Base-by-base conservation (phyloP, 2,329 filamentous ascomycete species). In the Zymoseptoria brevis region DNA sequence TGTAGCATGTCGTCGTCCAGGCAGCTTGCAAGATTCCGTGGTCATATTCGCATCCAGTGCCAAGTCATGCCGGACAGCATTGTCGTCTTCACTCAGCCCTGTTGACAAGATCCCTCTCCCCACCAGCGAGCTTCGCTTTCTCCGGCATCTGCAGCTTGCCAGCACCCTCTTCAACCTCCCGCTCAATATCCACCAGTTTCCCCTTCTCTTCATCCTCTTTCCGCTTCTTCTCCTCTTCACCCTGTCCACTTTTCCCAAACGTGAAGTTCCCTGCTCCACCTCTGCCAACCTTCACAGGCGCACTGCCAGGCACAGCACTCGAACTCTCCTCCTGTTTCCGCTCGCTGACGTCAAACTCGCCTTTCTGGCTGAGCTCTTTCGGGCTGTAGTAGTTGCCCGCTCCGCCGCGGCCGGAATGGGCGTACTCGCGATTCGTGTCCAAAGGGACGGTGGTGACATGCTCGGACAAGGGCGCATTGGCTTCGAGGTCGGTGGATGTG, bases 211-310 rank as follows among this genome's bases (percentile, higher is more conserved):
- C 64, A 35, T 70, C 67, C 54, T 66, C 68, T 57, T 72, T 67
- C 57, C 66, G 58, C 60, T 60, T 63, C 55, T 60, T 69, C 53
- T 66, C 59, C 58, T 73, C 72, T 58, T 67, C 66, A 29, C 60
- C 63, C 57, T 74, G 16, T 7, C 35, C 73, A 53, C 57, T 72
- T 62, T 66, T 63, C 11, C 66, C 68, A 22, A 62, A 78, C n/a
- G 74, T 68, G 60, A 75, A 77, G 56, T 80, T 79, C 2, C 77
- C 77, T n/a, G 76, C 76, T 6, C 77, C 77, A 26, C 77, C 77
- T 52, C 77, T 67, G 1, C 77, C 77, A 49, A 48, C 26, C 26
- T 55, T 62, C 11, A 29, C 51, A 8, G 29, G 22, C 22, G 24
- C 22, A 53, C 22, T 22, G 22, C 22, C 8, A 21, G n/a, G 7